Conservation (phyloP, 2,329 filamentous ascomycete genomes). For the Verticillium albo-atrum region DNA sequence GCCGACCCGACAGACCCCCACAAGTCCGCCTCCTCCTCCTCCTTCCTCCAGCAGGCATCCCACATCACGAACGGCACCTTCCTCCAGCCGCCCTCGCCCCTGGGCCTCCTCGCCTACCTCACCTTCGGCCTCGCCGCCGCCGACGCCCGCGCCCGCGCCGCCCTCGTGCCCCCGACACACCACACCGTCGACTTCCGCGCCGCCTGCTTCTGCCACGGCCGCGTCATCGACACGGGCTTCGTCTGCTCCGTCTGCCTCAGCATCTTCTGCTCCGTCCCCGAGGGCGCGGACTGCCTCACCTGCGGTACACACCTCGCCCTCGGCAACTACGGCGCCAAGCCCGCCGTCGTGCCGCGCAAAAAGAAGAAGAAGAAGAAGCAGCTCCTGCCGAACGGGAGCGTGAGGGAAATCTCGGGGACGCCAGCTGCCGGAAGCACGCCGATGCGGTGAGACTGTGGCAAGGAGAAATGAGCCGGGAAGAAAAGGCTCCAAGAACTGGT, state of each 20-base stretch:
- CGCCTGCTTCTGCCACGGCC: slow-evolving; percentile 95
- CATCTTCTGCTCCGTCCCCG: slow-evolving; percentile 73
- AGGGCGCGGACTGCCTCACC: slow-evolving; percentile 69
- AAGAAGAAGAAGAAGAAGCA: slow-evolving; percentile 75
- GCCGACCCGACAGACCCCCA: neutral
- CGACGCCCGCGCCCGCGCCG: slow-evolving; percentile 46
- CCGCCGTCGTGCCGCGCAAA: slow-evolving; percentile 66
- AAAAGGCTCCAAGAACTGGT: too few species aligned
- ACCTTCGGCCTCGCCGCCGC: slow-evolving; percentile 92
- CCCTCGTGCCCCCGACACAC: slow-evolving; percentile 73
- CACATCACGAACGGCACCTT: slow-evolving; percentile 58
- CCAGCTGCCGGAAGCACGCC: slow-evolving; percentile 55
- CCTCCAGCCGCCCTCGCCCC: slow-evolving; percentile 48
- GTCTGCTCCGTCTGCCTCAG: slow-evolving; percentile 96
- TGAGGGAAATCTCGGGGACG: slow-evolving; percentile 44
- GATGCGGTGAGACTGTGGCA: slow-evolving; percentile 18
- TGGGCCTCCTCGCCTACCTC: slow-evolving; percentile 82
- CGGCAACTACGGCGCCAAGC: slow-evolving; percentile 71
- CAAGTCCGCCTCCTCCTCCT: slow-evolving; percentile 60
- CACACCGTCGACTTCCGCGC: slow-evolving; percentile 92
- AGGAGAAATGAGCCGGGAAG: too few species aligned
- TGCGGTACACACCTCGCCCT: slow-evolving; percentile 76
- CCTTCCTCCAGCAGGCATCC: slow-evolving; percentile 87
- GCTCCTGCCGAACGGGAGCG: slow-evolving; percentile 38
- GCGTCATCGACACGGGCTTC: slow-evolving; percentile 86